Percentiles rank a stretch among this genome's conserved stretches.
Conservation (phyloP, 1,139 yeast species). For the Nakaseomyces sp. region DNA sequence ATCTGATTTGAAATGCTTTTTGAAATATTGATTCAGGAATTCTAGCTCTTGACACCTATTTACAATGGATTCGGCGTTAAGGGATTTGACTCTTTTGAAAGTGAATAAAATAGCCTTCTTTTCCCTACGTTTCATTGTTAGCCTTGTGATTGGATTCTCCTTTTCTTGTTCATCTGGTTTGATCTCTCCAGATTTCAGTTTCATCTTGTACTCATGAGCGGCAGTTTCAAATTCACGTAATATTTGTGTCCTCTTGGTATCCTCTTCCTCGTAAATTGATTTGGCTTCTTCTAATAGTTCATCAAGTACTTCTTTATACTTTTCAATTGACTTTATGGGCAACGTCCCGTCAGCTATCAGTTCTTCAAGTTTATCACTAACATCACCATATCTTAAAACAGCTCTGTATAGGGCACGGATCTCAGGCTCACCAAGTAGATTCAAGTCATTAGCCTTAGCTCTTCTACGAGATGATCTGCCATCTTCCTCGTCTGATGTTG, state of each 20-base stretch:
- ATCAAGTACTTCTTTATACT: slow-evolving; percentile 64
- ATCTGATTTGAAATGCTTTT: slow-evolving; percentile 35
- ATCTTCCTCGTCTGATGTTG: slow-evolving; percentile 36
- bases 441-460: slow-evolving; percentile 38
- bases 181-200: slow-evolving; percentile 37
- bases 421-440: slow-evolving; percentile 73
- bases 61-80: slow-evolving; percentile 83
- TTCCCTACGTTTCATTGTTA: slow-evolving; percentile 54
- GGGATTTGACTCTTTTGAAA: slow-evolving; percentile 75
- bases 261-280: slow-evolving; percentile 58
- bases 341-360: slow-evolving; percentile 85
- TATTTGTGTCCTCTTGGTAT: slow-evolving; percentile 47
- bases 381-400: slow-evolving; percentile 72
- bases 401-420: slow-evolving; percentile 80
- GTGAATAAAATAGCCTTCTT: slow-evolving; percentile 85
- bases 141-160: slow-evolving; percentile 41
- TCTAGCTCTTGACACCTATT: slow-evolving; percentile 79
- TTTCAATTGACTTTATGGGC: slow-evolving; percentile 70
- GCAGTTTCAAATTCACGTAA: slow-evolving; percentile 53
- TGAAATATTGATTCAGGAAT: slow-evolving; percentile 41
- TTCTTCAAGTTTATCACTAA: slow-evolving; percentile 75
- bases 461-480: slow-evolving; percentile 29
- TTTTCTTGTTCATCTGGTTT: slow-evolving; percentile 24
- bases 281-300: slow-evolving; percentile 60
- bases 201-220: slow-evolving; percentile 49